A percentile compares a stretch with the other conserved stretches of the same genome.
phyloP scores from a whole-genome alignment of 1,284 basidiomycete species.

The Ceraceosorus guamensis region DNA sequence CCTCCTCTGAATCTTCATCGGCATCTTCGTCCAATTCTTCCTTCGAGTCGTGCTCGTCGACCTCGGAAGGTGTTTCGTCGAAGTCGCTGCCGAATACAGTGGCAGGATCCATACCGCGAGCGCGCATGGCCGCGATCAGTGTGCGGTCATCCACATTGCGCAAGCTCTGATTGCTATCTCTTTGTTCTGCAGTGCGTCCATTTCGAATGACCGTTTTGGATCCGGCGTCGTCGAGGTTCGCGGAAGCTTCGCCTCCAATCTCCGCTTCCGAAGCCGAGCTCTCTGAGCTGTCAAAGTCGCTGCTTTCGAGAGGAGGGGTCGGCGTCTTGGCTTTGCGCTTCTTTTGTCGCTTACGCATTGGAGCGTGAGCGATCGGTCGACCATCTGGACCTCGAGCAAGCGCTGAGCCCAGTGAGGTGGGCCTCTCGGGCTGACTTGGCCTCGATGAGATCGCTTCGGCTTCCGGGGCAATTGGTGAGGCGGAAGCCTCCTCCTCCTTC shows the following conservation, averaged over 20 bases:
- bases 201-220: too few relatives aligned
- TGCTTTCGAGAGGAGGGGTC: slow-evolving; percentile 1
- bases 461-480: slow-evolving; percentile 6
- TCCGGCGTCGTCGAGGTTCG: slow-evolving; percentile 8
- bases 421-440: slow-evolving; percentile 10
- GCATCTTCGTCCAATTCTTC: neutral
- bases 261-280: slow-evolving; percentile 14
- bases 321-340: neutral
- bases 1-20: slow-evolving; percentile 8
- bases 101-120: too few relatives aligned
- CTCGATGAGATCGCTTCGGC: slow-evolving; percentile 9
- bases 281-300: slow-evolving; percentile 35
- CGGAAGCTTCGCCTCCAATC: neutral
- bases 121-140: too few relatives aligned
- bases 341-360: neutral
- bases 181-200: too few relatives aligned
- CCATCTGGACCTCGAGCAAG: slow-evolving; percentile 36
- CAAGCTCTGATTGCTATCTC: slow-evolving; percentile 1
- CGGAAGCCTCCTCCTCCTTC: slow-evolving; percentile 8
- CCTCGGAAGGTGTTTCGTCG: slow-evolving; percentile 36
- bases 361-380: slow-evolving; percentile 14
- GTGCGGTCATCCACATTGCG: too few relatives aligned
- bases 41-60: slow-evolving; percentile 13
- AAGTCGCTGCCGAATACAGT: slow-evolving; percentile 9
- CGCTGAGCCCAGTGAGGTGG: slow-evolving; percentile 33